Base-by-base conservation (phyloP, 306 rosid species). In the Glycine tomentella region DNA sequence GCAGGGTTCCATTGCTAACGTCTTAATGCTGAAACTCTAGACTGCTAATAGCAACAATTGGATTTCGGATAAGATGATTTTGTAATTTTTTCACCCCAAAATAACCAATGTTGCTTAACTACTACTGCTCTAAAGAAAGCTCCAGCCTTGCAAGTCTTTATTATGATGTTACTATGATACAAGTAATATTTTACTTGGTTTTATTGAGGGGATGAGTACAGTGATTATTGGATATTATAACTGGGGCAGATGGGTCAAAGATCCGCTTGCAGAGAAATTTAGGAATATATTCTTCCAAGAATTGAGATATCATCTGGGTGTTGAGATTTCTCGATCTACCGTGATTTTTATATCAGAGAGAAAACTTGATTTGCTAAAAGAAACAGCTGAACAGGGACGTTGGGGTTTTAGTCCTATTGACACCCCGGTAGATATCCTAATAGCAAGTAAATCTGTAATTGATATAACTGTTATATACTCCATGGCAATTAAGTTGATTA, bases 21-120 rank as follows among this genome's bases (percentile, higher is more conserved):
- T 73, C 49, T 38, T 5, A 48, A 48, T 36, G 48, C 33, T 34
- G 17, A 62, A 76, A 62, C 62, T 62, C 62, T 48, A 76, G 61
- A n/a, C 16, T 2, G 4, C 72, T 40, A 40, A 40, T 40, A 40
- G 7, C 44, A 40, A 53, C 25, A n/a, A 14, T 2, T 25, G 33
- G 46, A 75, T 76, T 57, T 33, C n/a, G 11, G 56, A 44, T 25
- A 15, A 20, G 17, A 42, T 58, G 20, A 10, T 44, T 40, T 68
- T 45, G 15, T 17, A 45, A 45, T 13, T 72, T 69, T 51, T 72
- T 8, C 61, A 34, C 33, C n/a, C 56, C 61, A 36, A 52, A 33
- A 51, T 72, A 14, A 52, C 49, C 49, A 42, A 25, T 17, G 8
- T 8, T 4, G 38, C 38, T 61, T 5, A 45, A 16, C 68, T 57